Conservation (phyloP, 192 early-diverging fungal genomes). For the Coemansia sp. region DNA sequence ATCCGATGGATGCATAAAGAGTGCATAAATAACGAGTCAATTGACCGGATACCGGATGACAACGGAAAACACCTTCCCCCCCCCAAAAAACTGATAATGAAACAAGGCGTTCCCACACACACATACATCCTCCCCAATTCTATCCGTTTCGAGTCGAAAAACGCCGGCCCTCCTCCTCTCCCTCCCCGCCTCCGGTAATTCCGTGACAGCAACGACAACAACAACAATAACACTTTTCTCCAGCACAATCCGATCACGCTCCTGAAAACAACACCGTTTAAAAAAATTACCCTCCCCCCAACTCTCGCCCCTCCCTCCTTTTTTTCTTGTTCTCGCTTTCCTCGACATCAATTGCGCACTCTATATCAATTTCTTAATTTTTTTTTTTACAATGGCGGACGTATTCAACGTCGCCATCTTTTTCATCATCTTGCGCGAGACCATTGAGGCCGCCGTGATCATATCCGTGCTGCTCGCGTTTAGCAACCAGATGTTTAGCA, state of each 20-base stretch:
- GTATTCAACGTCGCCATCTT: slow-evolving; percentile 72
- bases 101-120: neutral
- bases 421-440: slow-evolving; percentile 81
- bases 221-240: neutral
- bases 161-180: neutral
- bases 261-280: neutral
- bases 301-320: neutral
- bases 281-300: too few relatives aligned
- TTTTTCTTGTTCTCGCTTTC: neutral
- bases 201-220: neutral
- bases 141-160: neutral
- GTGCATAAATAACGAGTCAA: neutral
- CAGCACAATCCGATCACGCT: neutral
- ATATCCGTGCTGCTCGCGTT: slow-evolving; percentile 86
- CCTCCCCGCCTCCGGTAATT: neutral
- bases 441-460: slow-evolving; percentile 86
- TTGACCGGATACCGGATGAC: neutral
- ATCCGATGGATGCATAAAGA: neutral
- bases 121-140: neutral
- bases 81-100: too few relatives aligned
- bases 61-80: too few relatives aligned
- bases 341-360: too few relatives aligned
- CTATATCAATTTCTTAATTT: neutral
- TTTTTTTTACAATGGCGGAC: slow-evolving; percentile 41
- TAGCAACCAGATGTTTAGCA: slow-evolving; percentile 65